These are phyloP conservation scores for Neckera pumila DNA, from an alignment of 225 moss, liverwort and hornwort species.

Conservation along the genomic window DNA sequence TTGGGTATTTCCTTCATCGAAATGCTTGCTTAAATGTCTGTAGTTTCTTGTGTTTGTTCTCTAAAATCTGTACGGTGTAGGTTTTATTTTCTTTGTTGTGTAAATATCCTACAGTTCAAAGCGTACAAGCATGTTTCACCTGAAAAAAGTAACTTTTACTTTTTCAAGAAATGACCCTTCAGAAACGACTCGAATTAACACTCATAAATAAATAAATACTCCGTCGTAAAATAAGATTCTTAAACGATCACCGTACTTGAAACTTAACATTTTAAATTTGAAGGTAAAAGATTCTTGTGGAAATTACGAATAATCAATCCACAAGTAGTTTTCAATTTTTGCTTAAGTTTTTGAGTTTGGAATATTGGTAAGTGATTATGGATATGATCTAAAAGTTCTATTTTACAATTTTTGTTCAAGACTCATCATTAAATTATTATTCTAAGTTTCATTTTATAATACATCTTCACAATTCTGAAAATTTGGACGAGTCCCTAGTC, in stretches of 20 bases:
- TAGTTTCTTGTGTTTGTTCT: neutral
- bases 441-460: neutral
- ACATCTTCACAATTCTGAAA: neutral
- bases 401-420: neutral
- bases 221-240: neutral
- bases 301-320: neutral
- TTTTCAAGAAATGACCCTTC: neutral
- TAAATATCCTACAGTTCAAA: neutral
- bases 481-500: neutral
- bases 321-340: neutral
- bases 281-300: neutral
- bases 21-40: neutral
- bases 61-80: neutral
- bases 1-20: neutral
- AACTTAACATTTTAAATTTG: neutral
- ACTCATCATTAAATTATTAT: neutral
- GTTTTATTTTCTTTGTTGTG: neutral
- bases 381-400: neutral
- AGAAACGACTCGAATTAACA: neutral
- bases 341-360: neutral
- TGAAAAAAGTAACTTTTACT: neutral
- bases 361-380: too few species aligned
- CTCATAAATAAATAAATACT: neutral
- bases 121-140: neutral
- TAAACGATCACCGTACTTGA: neutral